Evolutionary conservation across 75 land plant genomes (phyloP).

Genomic region (Cupressus sempervirens): DNA sequence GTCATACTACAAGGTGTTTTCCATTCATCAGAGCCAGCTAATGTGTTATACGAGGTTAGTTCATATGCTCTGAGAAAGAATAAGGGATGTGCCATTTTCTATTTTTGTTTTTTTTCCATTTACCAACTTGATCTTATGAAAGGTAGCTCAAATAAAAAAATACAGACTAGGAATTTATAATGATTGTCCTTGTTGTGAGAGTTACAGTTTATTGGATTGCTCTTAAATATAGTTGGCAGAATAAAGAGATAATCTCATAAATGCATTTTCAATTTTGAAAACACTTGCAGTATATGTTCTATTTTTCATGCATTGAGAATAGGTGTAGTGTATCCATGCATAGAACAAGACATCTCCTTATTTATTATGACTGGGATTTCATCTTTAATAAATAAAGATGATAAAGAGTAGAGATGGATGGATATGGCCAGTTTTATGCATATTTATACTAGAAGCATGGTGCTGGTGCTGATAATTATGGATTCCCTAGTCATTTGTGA

Average conservation of each 20-base stretch:
- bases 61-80: background rate
- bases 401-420: too few relatives aligned
- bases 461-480: too few relatives aligned
- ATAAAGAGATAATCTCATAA: background rate
- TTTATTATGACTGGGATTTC: too few relatives aligned
- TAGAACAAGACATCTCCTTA: too few relatives aligned
- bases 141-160: background rate
- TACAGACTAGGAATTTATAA: background rate
- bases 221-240: background rate
- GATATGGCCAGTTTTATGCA: too few relatives aligned
- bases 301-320: too few relatives aligned
- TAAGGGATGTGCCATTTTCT: background rate
- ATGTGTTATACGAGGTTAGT: conserved; percentile 68
- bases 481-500: too few relatives aligned
- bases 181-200: background rate
- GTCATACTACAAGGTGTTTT: conserved; percentile 82
- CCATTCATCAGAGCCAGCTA: conserved; percentile 59
- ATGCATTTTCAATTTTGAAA: too few relatives aligned
- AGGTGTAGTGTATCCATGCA: too few relatives aligned
- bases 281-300: too few relatives aligned
- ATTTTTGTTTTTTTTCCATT: background rate
- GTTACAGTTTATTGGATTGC: background rate
- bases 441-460: too few relatives aligned
- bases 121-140: background rate
- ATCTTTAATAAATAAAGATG: too few relatives aligned